Evolutionary conservation across 2,329 filamentous ascomycete genomes (phyloP).

Genomic region (Cladophialophora exuberans): DNA sequence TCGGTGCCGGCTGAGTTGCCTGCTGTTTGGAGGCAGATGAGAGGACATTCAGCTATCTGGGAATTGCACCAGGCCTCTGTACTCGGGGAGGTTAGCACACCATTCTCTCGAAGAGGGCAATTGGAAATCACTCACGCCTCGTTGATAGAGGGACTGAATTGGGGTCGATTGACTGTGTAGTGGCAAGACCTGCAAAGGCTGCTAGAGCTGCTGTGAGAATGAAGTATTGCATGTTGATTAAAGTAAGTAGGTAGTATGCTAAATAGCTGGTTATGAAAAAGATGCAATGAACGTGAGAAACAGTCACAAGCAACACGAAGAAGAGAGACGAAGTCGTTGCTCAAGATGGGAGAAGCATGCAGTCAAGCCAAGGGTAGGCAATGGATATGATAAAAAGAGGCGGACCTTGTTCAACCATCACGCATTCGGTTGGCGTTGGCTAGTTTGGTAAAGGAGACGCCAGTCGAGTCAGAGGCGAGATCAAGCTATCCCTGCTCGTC

Average conservation of each 20-base stretch:
- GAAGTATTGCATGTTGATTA: slow-evolving; percentile 30
- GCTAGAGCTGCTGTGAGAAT: slow-evolving; percentile 37
- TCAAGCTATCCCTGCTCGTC: slow-evolving; percentile 20
- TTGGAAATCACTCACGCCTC: slow-evolving; percentile 39
- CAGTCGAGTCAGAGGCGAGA: slow-evolving; percentile 1
- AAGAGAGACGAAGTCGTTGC: slow-evolving; percentile 4
- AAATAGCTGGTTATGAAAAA: not conserved
- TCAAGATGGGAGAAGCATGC: slow-evolving; percentile 2
- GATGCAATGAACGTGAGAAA: not conserved
- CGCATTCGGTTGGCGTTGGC: slow-evolving; percentile 8
- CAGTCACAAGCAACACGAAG: slow-evolving; percentile 4
- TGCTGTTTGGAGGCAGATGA: slow-evolving; percentile 48
- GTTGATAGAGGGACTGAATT: slow-evolving; percentile 41
- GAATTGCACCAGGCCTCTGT: slow-evolving; percentile 48
- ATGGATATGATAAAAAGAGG: slow-evolving; percentile 9
- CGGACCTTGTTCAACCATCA: slow-evolving; percentile 7
- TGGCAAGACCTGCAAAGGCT: slow-evolving; percentile 39
- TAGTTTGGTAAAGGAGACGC: not conserved
- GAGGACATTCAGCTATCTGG: slow-evolving; percentile 48
- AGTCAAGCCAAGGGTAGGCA: slow-evolving; percentile 7
- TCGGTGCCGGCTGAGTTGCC: slow-evolving; percentile 40
- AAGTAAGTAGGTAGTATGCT: not conserved
- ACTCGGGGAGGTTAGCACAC: not conserved
- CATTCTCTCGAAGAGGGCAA: not conserved
- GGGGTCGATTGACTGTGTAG: slow-evolving; percentile 44